These are phyloP conservation scores for Stemphylium beticola DNA, from an alignment of 2,329 filamentous ascomycete genomes.

Conservation along the genomic window DNA sequence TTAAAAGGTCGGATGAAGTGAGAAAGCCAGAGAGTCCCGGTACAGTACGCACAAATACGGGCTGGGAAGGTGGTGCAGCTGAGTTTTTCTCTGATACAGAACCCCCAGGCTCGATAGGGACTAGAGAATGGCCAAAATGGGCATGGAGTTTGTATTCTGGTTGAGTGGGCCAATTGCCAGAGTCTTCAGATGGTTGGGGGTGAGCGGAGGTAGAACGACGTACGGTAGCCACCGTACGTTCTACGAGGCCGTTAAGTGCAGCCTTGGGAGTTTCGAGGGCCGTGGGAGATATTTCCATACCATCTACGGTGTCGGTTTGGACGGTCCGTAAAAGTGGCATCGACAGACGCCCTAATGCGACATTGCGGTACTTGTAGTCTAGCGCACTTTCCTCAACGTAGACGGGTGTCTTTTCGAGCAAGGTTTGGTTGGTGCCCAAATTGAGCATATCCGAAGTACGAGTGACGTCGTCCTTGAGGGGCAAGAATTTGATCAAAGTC, in stretches of 20 bases:
- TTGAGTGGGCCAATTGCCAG: constrained; percentile 21
- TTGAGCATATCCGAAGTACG: constrained; percentile 28
- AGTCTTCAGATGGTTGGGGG: neutral
- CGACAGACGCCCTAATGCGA: constrained; percentile 37
- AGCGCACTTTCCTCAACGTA: constrained; percentile 28
- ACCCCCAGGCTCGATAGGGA: constrained; percentile 19
- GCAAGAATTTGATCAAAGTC: constrained; percentile 36
- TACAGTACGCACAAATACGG: constrained; percentile 23
- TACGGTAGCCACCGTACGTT: constrained; percentile 6
- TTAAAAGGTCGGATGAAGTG: constrained; percentile 17
- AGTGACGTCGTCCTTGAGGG: constrained; percentile 18
- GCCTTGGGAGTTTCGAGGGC: neutral
- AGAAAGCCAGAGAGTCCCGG: constrained; percentile 34
- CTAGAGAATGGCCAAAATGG: constrained; percentile 35
- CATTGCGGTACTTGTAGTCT: constrained; percentile 26
- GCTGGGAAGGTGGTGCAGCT: neutral
- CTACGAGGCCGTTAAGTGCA: constrained; percentile 1
- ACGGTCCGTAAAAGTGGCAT: constrained; percentile 17
- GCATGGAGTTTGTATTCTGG: constrained; percentile 25
- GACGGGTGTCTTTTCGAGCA: constrained; percentile 26
- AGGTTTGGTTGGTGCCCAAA: constrained; percentile 16
- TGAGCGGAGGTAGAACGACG: neutral
- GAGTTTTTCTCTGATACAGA: constrained; percentile 3
- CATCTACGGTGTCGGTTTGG: neutral
- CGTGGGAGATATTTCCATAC: neutral